Evolutionary conservation across 2,329 filamentous ascomycete genomes (phyloP).

Genomic region (Amesomyces nigricolor): DNA sequence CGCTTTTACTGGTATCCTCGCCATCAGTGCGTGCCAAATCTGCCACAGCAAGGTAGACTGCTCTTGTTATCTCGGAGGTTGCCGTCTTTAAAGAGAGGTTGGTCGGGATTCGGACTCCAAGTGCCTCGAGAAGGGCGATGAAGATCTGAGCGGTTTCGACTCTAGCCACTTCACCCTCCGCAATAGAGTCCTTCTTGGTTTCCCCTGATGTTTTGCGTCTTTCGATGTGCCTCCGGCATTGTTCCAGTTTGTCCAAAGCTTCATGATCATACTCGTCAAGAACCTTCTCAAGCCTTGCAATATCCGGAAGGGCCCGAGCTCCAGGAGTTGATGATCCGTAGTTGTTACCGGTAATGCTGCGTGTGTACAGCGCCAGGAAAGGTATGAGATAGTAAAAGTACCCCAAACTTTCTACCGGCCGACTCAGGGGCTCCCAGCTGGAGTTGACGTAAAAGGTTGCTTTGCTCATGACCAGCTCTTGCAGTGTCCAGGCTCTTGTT

Average conservation of each 20-base stretch:
- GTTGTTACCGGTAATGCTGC: conserved; percentile 21
- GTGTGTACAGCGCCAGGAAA: conserved; percentile 27
- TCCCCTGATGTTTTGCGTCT: background rate
- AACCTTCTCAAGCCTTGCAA: background rate
- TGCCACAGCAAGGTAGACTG: conserved; percentile 23
- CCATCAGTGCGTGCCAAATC: conserved; percentile 5
- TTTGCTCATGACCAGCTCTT: conserved; percentile 33
- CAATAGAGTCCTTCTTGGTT: too few species aligned
- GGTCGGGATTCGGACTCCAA: conserved; percentile 25
- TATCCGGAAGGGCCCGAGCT: background rate
- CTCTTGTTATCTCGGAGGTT: conserved; percentile 23
- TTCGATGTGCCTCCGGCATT: background rate
- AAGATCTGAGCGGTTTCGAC: conserved; percentile 21
- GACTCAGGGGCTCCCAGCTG: conserved; percentile 27
- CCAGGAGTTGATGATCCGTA: background rate
- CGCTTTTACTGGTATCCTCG: background rate
- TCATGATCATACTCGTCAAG: background rate
- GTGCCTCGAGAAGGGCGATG: conserved; percentile 22
- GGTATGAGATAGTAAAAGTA: conserved; percentile 30
- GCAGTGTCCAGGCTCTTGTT: conserved; percentile 31
- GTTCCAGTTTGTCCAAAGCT: background rate
- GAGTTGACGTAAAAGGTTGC: conserved; percentile 33
- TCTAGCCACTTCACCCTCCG: background rate
- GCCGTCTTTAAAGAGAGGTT: conserved; percentile 25
- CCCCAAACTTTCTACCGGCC: conserved; percentile 30